phyloP scores from a whole-genome alignment of 768 basidiomycete species.

The Fistulinella prunicolor region DNA sequence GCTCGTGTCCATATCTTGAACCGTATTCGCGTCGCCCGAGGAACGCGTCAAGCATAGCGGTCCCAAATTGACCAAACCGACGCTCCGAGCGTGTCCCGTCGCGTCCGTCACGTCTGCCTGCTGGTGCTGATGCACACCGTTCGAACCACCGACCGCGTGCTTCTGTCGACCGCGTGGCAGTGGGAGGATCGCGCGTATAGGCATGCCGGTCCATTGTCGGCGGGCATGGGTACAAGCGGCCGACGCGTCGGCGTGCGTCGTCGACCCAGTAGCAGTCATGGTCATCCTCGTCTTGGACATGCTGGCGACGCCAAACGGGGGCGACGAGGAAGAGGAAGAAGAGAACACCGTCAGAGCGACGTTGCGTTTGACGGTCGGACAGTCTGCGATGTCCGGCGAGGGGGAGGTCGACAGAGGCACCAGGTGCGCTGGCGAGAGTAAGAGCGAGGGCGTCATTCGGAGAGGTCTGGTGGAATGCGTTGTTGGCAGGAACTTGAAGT shows the following conservation, averaged over 20 bases:
- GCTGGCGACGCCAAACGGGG: neutral
- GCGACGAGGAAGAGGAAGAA: too few relatives aligned
- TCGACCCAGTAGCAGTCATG: neutral
- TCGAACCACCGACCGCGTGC: too few relatives aligned
- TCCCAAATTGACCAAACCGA: too few relatives aligned
- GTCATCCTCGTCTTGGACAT: neutral
- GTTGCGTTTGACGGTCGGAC: too few relatives aligned
- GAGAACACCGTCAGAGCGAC: too few relatives aligned
- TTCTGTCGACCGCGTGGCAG: constrained; percentile 7
- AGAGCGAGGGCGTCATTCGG: neutral
- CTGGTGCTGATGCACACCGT: neutral
- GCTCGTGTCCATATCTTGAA: neutral
- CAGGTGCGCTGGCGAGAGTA: neutral
- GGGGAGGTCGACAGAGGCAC: too few relatives aligned
- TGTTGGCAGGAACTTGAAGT: too few relatives aligned
- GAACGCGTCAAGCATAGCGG: neutral
- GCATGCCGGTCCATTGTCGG: constrained; percentile 17
- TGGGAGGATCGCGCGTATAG: constrained; percentile 22
- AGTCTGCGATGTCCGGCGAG: too few relatives aligned
- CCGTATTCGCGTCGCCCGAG: neutral
- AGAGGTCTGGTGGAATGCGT: too few relatives aligned
- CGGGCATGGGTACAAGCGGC: neutral
- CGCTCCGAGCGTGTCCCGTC: too few relatives aligned
- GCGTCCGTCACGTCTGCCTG: neutral
- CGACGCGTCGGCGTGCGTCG: neutral